Evolutionary conservation across 148 eudicot genomes (phyloP).

Genomic region (Fagopyrum homotropicum): DNA sequence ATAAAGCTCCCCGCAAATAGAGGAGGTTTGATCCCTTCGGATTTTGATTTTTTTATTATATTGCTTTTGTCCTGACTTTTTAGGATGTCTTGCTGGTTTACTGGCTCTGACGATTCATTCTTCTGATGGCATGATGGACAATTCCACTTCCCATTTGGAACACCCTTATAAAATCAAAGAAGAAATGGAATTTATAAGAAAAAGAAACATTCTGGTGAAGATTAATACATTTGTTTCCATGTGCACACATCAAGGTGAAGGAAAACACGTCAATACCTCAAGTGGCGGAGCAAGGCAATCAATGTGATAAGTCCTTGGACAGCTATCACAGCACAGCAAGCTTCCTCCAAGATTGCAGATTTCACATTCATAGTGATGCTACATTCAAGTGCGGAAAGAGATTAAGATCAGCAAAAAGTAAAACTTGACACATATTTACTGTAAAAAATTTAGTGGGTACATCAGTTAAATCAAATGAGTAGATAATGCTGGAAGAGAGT

Average conservation of each 20-base stretch:
- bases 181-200: not conserved
- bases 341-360: conserved; percentile 89
- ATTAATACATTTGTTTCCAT: not conserved
- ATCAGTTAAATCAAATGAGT: not conserved
- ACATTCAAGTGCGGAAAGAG: not conserved
- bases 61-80: conserved; percentile 44
- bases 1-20: conserved; percentile 37
- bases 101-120: conserved; percentile 28
- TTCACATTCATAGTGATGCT: conserved; percentile 86
- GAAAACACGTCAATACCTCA: conserved; percentile 43
- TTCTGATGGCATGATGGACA: conserved; percentile 56
- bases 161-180: conserved; percentile 36
- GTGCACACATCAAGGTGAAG: conserved; percentile 6
- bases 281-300: conserved; percentile 93
- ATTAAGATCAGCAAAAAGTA: conserved; percentile 26
- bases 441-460: not conserved
- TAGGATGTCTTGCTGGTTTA: conserved; percentile 28
- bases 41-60: conserved; percentile 31
- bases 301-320: conserved; percentile 88
- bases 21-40: conserved; percentile 32
- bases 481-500: not conserved
- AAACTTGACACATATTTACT: conserved; percentile 10
- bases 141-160: conserved; percentile 87
- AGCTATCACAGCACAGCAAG: conserved; percentile 84
- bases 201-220: conserved; percentile 2